Percentiles rank a stretch among this genome's conserved stretches.
Evolutionary conservation across 352 stramenopile species (phyloP).

Genomic region (Pythium graminicola): DNA sequence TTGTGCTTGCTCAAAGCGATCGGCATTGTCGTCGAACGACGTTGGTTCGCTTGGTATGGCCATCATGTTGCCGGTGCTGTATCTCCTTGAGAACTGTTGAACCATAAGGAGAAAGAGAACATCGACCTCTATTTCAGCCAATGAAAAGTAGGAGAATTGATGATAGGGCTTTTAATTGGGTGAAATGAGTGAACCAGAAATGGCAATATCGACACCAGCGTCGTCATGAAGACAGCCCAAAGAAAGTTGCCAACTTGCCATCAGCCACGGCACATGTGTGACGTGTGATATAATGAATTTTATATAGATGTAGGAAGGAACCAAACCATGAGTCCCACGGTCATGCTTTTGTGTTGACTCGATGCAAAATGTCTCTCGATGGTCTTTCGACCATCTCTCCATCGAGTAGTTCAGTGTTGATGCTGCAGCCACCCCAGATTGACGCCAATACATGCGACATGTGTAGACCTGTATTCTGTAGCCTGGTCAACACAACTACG

Average conservation of each 20-base stretch:
- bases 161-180: no score
- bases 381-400: no score
- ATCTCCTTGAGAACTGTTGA: background rate
- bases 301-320: background rate
- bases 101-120: no score
- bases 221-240: constrained; percentile 3
- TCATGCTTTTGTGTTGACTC: no score
- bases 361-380: no score
- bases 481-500: background rate
- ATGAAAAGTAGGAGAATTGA: no score
- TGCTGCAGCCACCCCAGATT: background rate
- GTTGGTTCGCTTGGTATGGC: constrained; percentile 1
- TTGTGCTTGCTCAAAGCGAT: constrained; percentile 20
- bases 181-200: background rate
- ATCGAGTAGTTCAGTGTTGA: background rate
- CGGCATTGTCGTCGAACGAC: background rate
- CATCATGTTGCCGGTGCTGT: constrained; percentile 13
- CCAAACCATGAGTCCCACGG: background rate
- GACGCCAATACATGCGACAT: constrained; percentile 14
- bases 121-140: no score
- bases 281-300: background rate
- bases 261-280: background rate
- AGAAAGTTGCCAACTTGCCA: no score
- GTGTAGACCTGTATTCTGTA: constrained; percentile 4
- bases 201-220: background rate